Percentiles rank a stretch among this genome's conserved stretches.
phyloP scores from a whole-genome alignment of 2,329 filamentous ascomycete species.

The Ceratocystis cubensis region DNA sequence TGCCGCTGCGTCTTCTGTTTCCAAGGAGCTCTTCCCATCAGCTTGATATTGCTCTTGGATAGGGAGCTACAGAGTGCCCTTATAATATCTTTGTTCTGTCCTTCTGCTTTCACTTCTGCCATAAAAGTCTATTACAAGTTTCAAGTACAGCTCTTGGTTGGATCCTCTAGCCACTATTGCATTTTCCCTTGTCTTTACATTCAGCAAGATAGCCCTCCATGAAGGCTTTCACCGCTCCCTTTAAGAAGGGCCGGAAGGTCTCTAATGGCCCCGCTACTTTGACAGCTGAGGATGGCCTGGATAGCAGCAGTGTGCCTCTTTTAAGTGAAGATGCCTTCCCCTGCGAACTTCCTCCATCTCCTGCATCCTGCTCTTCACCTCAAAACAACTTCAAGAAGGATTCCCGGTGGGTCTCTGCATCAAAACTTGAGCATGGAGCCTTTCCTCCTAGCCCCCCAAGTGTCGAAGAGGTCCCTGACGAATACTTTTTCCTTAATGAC shows the following conservation, averaged over 20 bases:
- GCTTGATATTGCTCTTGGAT: not conserved
- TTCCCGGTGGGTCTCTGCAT: not conserved
- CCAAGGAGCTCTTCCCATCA: not conserved
- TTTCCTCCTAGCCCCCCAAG: not conserved
- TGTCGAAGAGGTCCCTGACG: constrained; percentile 14
- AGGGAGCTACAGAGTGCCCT: not conserved
- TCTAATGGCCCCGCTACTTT: not conserved
- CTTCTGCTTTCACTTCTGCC: not conserved
- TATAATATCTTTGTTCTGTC: not conserved
- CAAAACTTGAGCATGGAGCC: not conserved
- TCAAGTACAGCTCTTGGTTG: not conserved
- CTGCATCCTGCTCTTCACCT: constrained; percentile 1
- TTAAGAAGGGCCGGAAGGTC: constrained; percentile 19
- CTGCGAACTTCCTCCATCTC: not conserved
- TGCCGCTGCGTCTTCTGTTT: not conserved
- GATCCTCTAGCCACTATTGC: not conserved
- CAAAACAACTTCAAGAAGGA: constrained; percentile 5
- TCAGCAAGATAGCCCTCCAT: constrained; percentile 2
- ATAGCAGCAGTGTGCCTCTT: constrained; percentile 15
- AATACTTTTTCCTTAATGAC: constrained; percentile 15
- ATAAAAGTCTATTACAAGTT: not conserved
- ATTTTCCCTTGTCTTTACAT: not conserved
- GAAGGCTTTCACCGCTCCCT: constrained; percentile 20
- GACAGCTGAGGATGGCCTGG: constrained; percentile 6
- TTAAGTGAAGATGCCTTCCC: not conserved